Base-by-base conservation (phyloP, 352 stramenopile genomes). In the Pythium rishiriense region DNA sequence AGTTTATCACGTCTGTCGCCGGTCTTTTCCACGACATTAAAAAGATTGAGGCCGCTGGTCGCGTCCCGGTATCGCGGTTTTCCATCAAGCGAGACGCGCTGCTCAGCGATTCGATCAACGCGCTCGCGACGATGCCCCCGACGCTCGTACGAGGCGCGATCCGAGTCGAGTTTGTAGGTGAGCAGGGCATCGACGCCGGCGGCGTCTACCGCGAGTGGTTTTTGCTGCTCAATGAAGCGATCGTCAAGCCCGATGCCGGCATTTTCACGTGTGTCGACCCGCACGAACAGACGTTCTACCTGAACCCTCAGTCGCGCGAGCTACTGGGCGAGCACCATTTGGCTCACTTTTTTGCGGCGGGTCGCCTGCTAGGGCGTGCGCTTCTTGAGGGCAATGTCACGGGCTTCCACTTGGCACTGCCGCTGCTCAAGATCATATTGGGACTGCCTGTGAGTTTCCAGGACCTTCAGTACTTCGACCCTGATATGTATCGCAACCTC, bases 401-500 rank as follows among this genome's bases (percentile, higher is more conserved):
- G 0, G 83, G 89, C 54, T 97, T 97, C 37, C 97, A 99, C 69
- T 83, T 99, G 72, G 91, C 95, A 5, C 75, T 96, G 15, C 92
- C 97, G 35, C 73, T 99, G 43, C 97, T 99, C 72, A 99, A 99
- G 76, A 87, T 99, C 59, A 89, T 99, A 21, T 74, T 98, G 7
- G 96, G 92, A 4, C 98, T 94, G 64, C 97, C 97, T 3, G 78
- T 99, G 51, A 92, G 83, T 15, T 91, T 99, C 35, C 83, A 90
- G 28, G 97, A 99, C 75, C 72, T 99, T 6, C 85, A 98, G 72
- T 84, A 88, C 56, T 75, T 86, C 25, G 80, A 94, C 46, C 72
- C 79, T 0, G 81, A 85, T 19, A 66, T 78, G 15, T 87, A 83
- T 61, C 69, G 69, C 49, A 91, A 75, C 48, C 68, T 94, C 63